These are phyloP conservation scores for Trichaptum fuscoviolaceum DNA, from an alignment of 768 basidiomycete genomes.

Conservation along the genomic window DNA sequence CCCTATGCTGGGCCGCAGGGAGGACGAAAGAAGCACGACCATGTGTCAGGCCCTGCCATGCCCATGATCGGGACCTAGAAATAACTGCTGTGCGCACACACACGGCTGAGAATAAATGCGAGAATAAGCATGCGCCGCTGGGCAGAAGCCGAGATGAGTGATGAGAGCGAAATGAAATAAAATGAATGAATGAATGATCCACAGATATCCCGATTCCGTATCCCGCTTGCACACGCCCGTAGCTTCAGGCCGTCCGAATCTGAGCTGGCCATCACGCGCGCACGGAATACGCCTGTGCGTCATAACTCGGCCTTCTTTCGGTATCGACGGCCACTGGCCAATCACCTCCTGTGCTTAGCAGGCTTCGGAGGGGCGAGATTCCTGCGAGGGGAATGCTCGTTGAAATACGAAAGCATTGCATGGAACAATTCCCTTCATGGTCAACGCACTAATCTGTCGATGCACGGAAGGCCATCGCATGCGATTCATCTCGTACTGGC, in stretches of 20 bases:
- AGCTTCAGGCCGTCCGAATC: no score
- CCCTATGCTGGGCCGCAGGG: not conserved
- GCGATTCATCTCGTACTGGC: not conserved
- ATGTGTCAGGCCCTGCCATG: not conserved
- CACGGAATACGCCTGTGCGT: not conserved
- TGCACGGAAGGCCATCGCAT: not conserved
- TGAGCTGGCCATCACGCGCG: not conserved
- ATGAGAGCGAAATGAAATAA: not conserved
- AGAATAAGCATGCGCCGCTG: not conserved
- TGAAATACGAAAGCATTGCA: not conserved
- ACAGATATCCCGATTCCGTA: not conserved
- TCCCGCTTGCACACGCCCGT: not conserved
- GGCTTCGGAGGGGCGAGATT: not conserved
- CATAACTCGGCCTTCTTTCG: not conserved
- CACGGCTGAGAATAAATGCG: not conserved
- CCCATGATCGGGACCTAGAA: not conserved
- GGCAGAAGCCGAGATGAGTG: not conserved
- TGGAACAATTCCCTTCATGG: not conserved
- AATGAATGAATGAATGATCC: not conserved
- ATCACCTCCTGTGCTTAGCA: not conserved
- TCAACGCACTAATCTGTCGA: not conserved
- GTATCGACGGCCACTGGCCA: not conserved
- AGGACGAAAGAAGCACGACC: not conserved
- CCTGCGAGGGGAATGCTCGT: not conserved
- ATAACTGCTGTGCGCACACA: not conserved